A percentile compares a stretch with the other conserved stretches of the same genome.
Evolutionary conservation across 768 basidiomycete species (phyloP).

Genomic region (Trametes gibbosa): DNA sequence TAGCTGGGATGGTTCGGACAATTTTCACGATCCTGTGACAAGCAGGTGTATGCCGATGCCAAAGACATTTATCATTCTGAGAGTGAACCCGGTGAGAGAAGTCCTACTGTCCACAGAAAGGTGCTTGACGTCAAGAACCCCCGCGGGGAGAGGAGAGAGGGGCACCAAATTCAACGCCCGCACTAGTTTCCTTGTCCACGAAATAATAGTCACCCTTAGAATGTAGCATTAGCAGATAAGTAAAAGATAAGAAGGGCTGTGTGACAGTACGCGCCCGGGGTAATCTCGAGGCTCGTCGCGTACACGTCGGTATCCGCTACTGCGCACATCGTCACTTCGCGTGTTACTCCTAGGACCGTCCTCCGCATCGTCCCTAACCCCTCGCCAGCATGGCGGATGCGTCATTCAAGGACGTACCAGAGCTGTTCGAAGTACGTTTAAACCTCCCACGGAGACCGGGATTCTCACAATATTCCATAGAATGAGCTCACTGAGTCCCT

Average conservation of each 20-base stretch:
- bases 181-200: too few relatives aligned
- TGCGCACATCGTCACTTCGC: too few relatives aligned
- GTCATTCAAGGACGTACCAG: slow-evolving; percentile 90
- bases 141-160: not conserved
- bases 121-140: not conserved
- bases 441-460: not conserved
- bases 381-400: slow-evolving; percentile 48
- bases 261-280: slow-evolving; percentile 3
- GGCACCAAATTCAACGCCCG: too few relatives aligned
- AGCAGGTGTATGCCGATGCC: not conserved
- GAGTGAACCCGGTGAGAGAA: not conserved
- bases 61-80: not conserved
- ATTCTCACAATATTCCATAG: slow-evolving; percentile 35
- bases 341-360: not conserved
- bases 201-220: too few relatives aligned
- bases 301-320: slow-evolving; percentile 9
- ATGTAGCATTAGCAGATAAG: too few relatives aligned
- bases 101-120: not conserved
- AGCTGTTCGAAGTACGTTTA: slow-evolving; percentile 83
- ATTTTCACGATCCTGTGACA: slow-evolving; percentile 6
- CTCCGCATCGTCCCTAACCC: not conserved
- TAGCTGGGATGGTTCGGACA: not conserved
- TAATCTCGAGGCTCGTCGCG: slow-evolving; percentile 3
- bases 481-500: slow-evolving; percentile 90
- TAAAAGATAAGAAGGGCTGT: not conserved